phyloP scores from a whole-genome alignment of 768 basidiomycete species.

The Mycena kentingensis region DNA sequence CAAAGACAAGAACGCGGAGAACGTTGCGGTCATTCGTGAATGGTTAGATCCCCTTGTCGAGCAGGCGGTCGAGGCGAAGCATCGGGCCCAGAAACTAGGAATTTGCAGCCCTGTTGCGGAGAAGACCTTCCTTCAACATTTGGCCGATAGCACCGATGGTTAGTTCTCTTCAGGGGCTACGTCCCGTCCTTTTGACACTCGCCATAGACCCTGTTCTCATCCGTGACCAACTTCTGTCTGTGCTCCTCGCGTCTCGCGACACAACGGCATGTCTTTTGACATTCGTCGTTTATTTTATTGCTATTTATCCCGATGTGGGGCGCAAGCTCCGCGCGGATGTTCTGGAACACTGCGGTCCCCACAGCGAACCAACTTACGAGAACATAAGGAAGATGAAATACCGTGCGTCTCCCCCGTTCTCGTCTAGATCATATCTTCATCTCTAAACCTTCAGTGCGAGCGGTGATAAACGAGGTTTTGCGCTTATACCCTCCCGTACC shows the following conservation, averaged over 20 bases:
- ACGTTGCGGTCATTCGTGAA: conserved; percentile 52
- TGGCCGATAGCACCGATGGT: conserved; percentile 69
- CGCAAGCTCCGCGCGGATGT: conserved; percentile 61
- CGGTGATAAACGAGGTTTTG: conserved; percentile 78
- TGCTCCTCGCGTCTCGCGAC: conserved; percentile 77
- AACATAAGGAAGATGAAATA: conserved; percentile 64
- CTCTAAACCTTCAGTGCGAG: conserved; percentile 51
- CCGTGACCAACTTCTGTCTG: conserved; percentile 76
- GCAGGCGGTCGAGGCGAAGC: conserved; percentile 51
- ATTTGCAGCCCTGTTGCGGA: conserved; percentile 44
- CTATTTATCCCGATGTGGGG: conserved; percentile 60
- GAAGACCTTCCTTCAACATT: conserved; percentile 67
- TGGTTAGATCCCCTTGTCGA: conserved; percentile 66
- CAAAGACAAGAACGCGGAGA: conserved; percentile 51
- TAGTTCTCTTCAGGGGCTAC: conserved; percentile 18
- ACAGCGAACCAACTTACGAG: conserved; percentile 54
- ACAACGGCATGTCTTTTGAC: conserved; percentile 75
- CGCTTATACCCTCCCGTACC: conserved; percentile 81
- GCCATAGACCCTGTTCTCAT: conserved; percentile 63
- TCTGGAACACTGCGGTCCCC: conserved; percentile 51
- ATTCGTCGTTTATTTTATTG: conserved; percentile 69
- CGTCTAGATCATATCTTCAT: background rate
- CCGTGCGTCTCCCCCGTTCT: conserved; percentile 43
- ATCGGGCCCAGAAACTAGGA: conserved; percentile 38
- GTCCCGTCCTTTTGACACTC: background rate